Evolutionary conservation across 371 early-diverging fungal genomes (phyloP).

Genomic region (Mortierella sp.): DNA sequence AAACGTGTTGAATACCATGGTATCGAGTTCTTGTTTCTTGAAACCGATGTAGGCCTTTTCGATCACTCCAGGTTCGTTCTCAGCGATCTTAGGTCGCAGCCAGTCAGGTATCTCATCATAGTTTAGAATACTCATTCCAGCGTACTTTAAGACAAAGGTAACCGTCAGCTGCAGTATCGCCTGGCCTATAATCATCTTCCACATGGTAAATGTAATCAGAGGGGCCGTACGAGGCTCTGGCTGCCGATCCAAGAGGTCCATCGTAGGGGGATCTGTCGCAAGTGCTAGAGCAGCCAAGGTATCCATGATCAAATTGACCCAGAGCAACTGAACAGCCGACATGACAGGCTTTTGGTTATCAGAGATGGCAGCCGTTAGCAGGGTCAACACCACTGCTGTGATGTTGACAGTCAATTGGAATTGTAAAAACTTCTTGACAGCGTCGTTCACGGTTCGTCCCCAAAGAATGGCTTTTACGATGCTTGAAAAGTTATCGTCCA

Average conservation of each 20-base stretch:
- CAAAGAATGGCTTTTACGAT: conserved; percentile 83
- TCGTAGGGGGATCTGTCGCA: conserved; percentile 81
- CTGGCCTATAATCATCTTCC: conserved; percentile 80
- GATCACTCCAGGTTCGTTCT: background rate
- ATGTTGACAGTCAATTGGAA: conserved; percentile 86
- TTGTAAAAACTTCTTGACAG: conserved; percentile 85
- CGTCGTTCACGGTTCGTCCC: conserved; percentile 85
- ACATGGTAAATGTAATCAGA: conserved; percentile 76
- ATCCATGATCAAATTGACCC: conserved; percentile 90
- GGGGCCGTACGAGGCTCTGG: conserved; percentile 76
- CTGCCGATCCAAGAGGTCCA: conserved; percentile 68
- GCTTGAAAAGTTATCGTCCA: conserved; percentile 86
- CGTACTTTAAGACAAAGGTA: conserved; percentile 67
- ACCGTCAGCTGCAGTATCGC: conserved; percentile 71
- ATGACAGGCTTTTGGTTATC: conserved; percentile 66
- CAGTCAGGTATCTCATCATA: conserved; percentile 19
- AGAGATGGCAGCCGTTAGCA: conserved; percentile 70
- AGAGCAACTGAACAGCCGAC: conserved; percentile 80
- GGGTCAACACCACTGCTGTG: conserved; percentile 75
- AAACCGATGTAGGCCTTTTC: conserved; percentile 13
- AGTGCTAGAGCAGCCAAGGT: conserved; percentile 83
- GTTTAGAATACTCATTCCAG: conserved; percentile 60
- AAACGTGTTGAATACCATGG: conserved; percentile 84
- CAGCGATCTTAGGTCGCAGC: background rate
- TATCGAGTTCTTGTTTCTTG: conserved; percentile 59